Percentiles rank a stretch among this genome's conserved stretches.
These are phyloP conservation scores for Vigna trinervia DNA, from an alignment of 306 rosid genomes.

Conservation along the genomic window DNA sequence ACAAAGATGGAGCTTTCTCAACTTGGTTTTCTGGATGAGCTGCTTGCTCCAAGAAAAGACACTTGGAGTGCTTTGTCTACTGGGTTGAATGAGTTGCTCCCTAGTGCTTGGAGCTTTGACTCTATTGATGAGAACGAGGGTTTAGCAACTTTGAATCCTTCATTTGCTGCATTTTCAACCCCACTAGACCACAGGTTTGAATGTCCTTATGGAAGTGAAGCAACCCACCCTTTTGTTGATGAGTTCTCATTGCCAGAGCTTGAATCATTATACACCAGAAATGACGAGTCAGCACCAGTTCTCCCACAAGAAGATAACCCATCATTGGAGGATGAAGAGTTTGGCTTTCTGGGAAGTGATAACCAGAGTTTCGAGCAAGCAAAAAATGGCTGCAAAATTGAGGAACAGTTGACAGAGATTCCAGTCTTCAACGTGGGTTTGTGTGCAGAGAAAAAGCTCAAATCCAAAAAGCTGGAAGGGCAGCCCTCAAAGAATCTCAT, in stretches of 20 bases:
- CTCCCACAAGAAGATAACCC: slow-evolving; percentile 65
- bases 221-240: slow-evolving; percentile 63
- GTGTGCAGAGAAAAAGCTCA: slow-evolving; percentile 61
- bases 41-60: slow-evolving; percentile 79
- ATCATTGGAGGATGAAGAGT: slow-evolving; percentile 68
- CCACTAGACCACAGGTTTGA: slow-evolving; percentile 69
- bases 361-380: slow-evolving; percentile 53
- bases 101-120: slow-evolving; percentile 69
- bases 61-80: slow-evolving; percentile 64
- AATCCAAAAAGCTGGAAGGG: slow-evolving; percentile 73
- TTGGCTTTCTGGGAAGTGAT: slow-evolving; percentile 63
- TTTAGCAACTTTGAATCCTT: slow-evolving; percentile 56
- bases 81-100: slow-evolving; percentile 65
- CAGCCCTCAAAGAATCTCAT: slow-evolving; percentile 93
- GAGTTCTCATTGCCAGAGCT: slow-evolving; percentile 69
- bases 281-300: slow-evolving; percentile 54
- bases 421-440: slow-evolving; percentile 67
- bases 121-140: slow-evolving; percentile 66
- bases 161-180: slow-evolving; percentile 62
- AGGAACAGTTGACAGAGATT: slow-evolving; percentile 62
- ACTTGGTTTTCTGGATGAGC: slow-evolving; percentile 85
- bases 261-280: slow-evolving; percentile 55
- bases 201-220: slow-evolving; percentile 55
- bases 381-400: slow-evolving; percentile 64
- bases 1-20: slow-evolving; percentile 84